Conservation (phyloP, 208 protist genomes). For the Trypanosoma caninum region DNA sequence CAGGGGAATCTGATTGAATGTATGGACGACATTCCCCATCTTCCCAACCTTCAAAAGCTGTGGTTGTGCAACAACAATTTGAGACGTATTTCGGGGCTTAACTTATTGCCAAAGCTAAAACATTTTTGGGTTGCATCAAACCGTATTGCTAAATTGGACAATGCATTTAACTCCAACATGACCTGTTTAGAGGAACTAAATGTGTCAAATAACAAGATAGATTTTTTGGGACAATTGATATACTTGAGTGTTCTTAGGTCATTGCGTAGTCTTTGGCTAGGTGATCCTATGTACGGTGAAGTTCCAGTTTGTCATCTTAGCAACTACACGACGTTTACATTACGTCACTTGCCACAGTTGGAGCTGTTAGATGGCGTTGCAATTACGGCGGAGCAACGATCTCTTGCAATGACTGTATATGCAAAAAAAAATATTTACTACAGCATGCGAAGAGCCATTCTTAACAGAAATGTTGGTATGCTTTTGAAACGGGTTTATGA, state of each 20-base stretch:
- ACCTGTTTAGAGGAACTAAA: constrained; percentile 85
- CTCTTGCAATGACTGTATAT: constrained; percentile 82
- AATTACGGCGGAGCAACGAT: constrained; percentile 79
- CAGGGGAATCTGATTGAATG: constrained; percentile 80
- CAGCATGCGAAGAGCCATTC: constrained; percentile 89
- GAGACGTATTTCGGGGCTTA: constrained; percentile 36
- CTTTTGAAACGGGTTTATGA: constrained; percentile 33
- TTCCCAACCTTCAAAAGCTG: constrained; percentile 65
- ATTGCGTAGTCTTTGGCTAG: constrained; percentile 72
- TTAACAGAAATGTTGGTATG: constrained; percentile 80
- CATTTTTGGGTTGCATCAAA: constrained; percentile 81
- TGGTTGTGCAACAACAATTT: constrained; percentile 84
- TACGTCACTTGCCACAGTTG: constrained; percentile 68
- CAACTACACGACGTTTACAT: constrained; percentile 92
- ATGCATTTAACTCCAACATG: constrained; percentile 45
- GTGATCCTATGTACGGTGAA: constrained; percentile 90
- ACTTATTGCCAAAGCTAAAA: constrained; percentile 57
- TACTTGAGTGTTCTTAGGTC: constrained; percentile 62
- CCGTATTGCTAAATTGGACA: constrained; percentile 50
- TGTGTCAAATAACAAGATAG: constrained; percentile 82
- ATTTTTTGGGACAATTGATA: constrained; percentile 84
- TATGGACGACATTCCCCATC: constrained; percentile 65
- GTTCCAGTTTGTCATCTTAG: constrained; percentile 90
- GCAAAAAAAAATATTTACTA: constrained; percentile 95
- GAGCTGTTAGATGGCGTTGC: constrained; percentile 74